These are phyloP conservation scores for Lactarius quietus DNA, from an alignment of 768 basidiomycete genomes.

Conservation along the genomic window DNA sequence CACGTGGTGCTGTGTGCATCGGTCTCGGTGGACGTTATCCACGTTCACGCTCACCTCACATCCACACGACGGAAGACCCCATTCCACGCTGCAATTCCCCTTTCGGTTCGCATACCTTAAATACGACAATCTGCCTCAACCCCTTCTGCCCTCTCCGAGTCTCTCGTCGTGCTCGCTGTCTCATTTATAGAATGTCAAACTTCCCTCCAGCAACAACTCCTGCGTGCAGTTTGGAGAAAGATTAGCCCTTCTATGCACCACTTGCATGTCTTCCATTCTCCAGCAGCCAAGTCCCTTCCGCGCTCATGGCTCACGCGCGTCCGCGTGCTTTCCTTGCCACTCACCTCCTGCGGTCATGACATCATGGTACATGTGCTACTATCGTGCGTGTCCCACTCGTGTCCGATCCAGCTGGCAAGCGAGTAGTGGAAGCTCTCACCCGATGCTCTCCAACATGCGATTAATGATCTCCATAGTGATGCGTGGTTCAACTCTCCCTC, in stretches of 20 bases:
- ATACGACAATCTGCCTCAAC: background rate
- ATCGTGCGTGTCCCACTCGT: background rate
- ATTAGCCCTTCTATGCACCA: background rate
- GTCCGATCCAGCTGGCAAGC: background rate
- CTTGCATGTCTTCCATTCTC: background rate
- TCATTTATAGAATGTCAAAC: background rate
- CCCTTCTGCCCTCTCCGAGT: background rate
- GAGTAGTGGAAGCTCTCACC: background rate
- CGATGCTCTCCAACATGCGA: background rate
- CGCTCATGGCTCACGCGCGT: background rate
- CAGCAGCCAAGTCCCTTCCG: background rate
- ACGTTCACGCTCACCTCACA: background rate
- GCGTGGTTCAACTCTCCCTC: background rate
- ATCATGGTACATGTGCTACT: conserved; percentile 7
- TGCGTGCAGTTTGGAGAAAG: background rate
- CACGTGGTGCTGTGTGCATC: conserved; percentile 6
- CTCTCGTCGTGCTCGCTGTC: background rate
- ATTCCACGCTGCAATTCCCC: background rate
- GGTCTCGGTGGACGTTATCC: background rate
- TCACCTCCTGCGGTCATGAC: background rate
- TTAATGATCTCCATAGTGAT: background rate
- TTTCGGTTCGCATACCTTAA: background rate
- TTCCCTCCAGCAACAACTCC: background rate
- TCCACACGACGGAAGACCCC: background rate
- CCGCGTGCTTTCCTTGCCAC: background rate